Base-by-base conservation (phyloP, 2,329 filamentous ascomycete species). In the Calonectria hawksworthii region DNA sequence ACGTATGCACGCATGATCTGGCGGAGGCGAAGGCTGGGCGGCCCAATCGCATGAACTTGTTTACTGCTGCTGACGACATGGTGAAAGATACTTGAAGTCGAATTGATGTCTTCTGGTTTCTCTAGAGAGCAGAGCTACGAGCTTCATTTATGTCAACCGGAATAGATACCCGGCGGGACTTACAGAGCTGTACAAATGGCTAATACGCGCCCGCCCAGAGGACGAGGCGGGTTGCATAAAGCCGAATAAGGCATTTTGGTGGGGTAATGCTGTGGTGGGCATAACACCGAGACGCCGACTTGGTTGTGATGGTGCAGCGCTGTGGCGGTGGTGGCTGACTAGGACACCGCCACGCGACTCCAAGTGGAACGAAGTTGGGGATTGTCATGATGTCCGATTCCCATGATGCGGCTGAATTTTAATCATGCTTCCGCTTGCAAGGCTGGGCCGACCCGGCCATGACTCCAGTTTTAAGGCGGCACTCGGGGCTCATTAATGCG, bases 31-130 rank as follows among this genome's bases (percentile, higher is more conserved):
- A 36, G n/a, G 61, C 61, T n/a, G 65, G 77, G 21, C 68, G 78
- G n/a, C 67, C 67, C 32, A 78, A 32, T 18, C 65, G 74, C n/a
- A 68, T 59, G 38, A 79, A 18, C 23, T 61, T 64, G 30, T 44
- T 51, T 30, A 70, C 41, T 50, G 34, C 64, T 59, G 76, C 14
- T 70, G 68, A 73, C 26, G 79, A 74, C 77, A 78, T 78, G 51
- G 26, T 70, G 30, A 63, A 41, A 21, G 41, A n/a, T 13, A 30
- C 9, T 32, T 68, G 44, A n/a, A 21, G 16, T 36, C 28, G n/a
- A 41, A 41, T 65, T 66, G 59, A 50, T 2, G 11, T 67, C 14
- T 56, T 61, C 14, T 23, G 9, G 28, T 18, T 63, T 34, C 51
- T 32, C 21, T 14, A 11, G 50, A 64, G 54, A 63, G 21, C 56